Percentiles rank a stretch among this genome's conserved stretches.
These are phyloP conservation scores for Linnemannia exigua DNA, from an alignment of 192 early-diverging fungal genomes.

Conservation along the genomic window DNA sequence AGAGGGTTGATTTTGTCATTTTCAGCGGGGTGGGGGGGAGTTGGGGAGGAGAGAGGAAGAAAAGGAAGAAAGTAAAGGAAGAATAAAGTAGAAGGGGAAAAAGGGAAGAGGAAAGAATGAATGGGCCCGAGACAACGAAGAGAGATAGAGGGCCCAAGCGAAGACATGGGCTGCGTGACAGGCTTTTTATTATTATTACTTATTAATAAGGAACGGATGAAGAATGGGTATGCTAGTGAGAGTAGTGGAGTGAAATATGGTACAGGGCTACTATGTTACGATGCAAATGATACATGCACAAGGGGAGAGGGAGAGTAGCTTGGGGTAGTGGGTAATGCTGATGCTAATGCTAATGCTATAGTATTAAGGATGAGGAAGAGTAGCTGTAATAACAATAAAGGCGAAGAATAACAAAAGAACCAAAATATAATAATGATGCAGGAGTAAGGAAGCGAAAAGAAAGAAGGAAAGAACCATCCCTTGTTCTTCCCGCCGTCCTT, in stretches of 20 bases:
- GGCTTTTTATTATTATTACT: too few relatives aligned
- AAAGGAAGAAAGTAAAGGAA: not conserved
- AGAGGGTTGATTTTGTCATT: constrained; percentile 58
- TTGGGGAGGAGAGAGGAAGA: not conserved
- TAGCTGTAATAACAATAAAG: not conserved
- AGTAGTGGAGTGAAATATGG: too few relatives aligned
- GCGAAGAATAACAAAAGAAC: not conserved
- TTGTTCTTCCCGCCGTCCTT: too few relatives aligned
- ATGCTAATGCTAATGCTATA: not conserved
- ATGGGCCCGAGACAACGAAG: too few relatives aligned
- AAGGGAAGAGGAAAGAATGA: not conserved
- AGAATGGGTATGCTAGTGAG: too few relatives aligned
- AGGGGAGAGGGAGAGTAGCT: too few relatives aligned
- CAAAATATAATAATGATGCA: not conserved
- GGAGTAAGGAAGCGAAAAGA: not conserved
- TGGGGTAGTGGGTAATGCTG: too few relatives aligned
- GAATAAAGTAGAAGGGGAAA: not conserved
- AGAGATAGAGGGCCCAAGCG: too few relatives aligned
- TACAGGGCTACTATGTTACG: too few relatives aligned
- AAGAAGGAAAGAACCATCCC: too few relatives aligned
- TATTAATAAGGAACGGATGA: not conserved
- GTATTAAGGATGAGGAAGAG: not conserved
- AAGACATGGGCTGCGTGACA: too few relatives aligned
- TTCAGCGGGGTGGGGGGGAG: not conserved
- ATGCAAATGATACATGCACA: too few relatives aligned